These are phyloP conservation scores for Rhodotorula babjevae DNA, from an alignment of 768 basidiomycete genomes.

Conservation along the genomic window DNA sequence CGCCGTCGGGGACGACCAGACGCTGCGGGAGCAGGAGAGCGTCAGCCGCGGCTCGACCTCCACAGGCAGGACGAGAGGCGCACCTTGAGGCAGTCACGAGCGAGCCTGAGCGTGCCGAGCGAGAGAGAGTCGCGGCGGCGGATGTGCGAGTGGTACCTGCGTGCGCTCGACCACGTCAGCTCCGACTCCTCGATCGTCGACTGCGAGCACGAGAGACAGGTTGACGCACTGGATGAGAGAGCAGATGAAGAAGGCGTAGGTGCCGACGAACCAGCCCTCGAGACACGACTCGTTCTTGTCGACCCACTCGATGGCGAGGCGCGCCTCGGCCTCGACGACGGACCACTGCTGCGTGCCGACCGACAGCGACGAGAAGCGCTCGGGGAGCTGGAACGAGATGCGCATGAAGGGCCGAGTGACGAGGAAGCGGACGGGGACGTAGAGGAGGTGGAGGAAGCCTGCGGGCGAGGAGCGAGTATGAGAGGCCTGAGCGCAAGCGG, in stretches of 20 bases:
- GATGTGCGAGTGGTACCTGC: conserved; percentile 43
- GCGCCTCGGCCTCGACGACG: conserved; percentile 28
- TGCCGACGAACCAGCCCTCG: conserved; percentile 41
- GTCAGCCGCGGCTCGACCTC: not conserved
- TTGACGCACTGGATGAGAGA: conserved; percentile 37
- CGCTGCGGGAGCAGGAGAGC: conserved; percentile 7
- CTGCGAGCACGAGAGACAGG: not conserved
- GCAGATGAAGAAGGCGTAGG: conserved; percentile 42
- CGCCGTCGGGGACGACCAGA: conserved; percentile 38
- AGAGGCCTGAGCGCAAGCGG: no score
- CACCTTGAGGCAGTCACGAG: conserved; percentile 22
- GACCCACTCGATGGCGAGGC: conserved; percentile 43
- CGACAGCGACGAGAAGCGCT: conserved; percentile 49
- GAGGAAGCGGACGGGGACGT: conserved; percentile 87
- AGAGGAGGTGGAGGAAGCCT: conserved; percentile 84
- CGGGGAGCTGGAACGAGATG: conserved; percentile 85
- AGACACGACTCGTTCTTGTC: conserved; percentile 41
- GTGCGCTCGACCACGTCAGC: no score
- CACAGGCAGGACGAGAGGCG: not conserved
- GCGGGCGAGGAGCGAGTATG: conserved; percentile 4
- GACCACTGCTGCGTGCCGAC: conserved; percentile 41
- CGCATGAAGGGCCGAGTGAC: conserved; percentile 99
- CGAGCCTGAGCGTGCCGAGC: conserved; percentile 34
- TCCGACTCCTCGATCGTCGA: no score
- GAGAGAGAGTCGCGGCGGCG: conserved; percentile 36